These are phyloP conservation scores for Aspergillus floridensis DNA, from an alignment of 2,329 filamentous ascomycete species.

Conservation along the genomic window DNA sequence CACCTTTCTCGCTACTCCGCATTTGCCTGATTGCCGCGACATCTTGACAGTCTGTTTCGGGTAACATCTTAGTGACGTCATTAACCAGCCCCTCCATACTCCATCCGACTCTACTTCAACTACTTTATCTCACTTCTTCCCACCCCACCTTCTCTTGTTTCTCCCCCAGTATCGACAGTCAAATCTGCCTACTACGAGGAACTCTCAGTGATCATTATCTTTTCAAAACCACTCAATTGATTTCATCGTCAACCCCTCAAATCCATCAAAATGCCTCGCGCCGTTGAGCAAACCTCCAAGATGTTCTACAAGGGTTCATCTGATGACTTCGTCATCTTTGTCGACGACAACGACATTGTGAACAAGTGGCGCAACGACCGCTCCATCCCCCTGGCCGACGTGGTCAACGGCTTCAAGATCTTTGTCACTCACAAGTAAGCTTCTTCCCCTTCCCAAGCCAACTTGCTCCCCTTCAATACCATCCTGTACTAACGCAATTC, in stretches of 20 bases:
- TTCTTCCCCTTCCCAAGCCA: not conserved
- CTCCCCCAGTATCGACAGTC: not conserved
- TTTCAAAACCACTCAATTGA: not conserved
- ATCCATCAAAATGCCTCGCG: slow-evolving; percentile 61
- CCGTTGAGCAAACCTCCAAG: slow-evolving; percentile 69
- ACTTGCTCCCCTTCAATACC: not conserved
- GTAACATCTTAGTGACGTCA: slow-evolving; percentile 22
- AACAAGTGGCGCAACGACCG: slow-evolving; percentile 82
- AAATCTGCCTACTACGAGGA: not conserved
- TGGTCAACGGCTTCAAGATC: slow-evolving; percentile 84
- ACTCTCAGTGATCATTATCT: not conserved
- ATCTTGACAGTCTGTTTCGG: slow-evolving; percentile 2
- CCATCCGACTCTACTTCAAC: not conserved
- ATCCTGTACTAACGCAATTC: not conserved
- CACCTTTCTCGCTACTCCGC: not conserved
- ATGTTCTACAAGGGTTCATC: slow-evolving; percentile 78
- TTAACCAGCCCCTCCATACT: slow-evolving; percentile 13
- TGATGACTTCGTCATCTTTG: slow-evolving; percentile 66
- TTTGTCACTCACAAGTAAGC: slow-evolving; percentile 86
- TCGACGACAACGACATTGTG: slow-evolving; percentile 53
- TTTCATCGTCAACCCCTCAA: slow-evolving; percentile 1
- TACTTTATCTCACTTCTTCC: not conserved
- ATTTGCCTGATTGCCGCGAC: not conserved
- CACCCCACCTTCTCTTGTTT: not conserved
- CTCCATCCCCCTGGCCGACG: slow-evolving; percentile 74